A percentile compares a stretch with the other conserved stretches of the same genome.
Conservation (phyloP, 306 rosid genomes). For the Fragaria vesca region DNA sequence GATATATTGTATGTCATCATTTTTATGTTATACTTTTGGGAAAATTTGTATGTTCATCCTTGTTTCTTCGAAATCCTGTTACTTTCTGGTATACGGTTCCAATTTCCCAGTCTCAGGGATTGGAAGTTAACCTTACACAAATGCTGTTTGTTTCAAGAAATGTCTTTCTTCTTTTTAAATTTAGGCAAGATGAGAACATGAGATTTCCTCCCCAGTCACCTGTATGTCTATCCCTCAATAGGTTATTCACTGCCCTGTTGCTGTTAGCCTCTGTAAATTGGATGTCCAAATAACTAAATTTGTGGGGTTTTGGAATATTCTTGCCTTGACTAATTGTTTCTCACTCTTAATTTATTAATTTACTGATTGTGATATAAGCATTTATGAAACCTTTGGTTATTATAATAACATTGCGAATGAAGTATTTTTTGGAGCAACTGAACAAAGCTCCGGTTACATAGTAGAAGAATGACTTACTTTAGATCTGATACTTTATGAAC, state of each 20-base stretch:
- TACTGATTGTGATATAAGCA: not conserved
- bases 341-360: not conserved
- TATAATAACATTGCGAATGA: not conserved
- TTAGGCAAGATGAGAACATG: not conserved
- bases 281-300: not conserved
- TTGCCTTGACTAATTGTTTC: not conserved
- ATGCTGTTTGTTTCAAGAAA: conserved; percentile 1
- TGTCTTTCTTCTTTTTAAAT: not conserved
- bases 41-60: not conserved
- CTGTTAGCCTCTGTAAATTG: not conserved
- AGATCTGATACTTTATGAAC: not conserved
- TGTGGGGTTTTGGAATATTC: not conserved
- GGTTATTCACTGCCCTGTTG: not conserved
- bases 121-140: not conserved
- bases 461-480: too few species aligned
- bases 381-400: not conserved
- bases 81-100: not conserved
- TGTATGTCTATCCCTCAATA: too few species aligned
- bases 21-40: not conserved
- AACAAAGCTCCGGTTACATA: too few species aligned
- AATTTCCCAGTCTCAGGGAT: not conserved
- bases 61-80: not conserved
- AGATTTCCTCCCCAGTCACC: not conserved
- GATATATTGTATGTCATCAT: not conserved
- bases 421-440: too few species aligned